Evolutionary conservation across 352 stramenopile species (phyloP).

Genomic region (Phytopythium delawarense): DNA sequence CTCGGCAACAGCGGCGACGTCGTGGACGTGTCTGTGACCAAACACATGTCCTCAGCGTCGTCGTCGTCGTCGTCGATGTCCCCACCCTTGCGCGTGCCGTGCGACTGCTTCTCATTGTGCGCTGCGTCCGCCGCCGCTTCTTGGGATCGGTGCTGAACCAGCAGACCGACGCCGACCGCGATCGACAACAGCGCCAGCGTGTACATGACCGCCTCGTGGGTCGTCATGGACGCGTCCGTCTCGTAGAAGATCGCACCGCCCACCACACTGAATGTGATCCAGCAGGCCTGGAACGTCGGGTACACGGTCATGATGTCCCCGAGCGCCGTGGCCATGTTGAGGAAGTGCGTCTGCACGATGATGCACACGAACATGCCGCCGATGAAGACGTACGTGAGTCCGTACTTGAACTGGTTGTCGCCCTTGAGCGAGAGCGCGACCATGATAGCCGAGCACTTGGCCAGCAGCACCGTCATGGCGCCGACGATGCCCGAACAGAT

Average conservation of each 20-base stretch:
- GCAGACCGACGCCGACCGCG: conserved; percentile 51
- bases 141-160: conserved; percentile 65
- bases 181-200: conserved; percentile 70
- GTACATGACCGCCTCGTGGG: conserved; percentile 64
- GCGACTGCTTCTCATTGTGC: conserved; percentile 9
- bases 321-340: conserved; percentile 80
- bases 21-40: conserved; percentile 65
- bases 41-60: conserved; percentile 48
- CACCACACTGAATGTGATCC: conserved; percentile 87
- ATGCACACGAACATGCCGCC: conserved; percentile 86
- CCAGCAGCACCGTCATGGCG: conserved; percentile 78
- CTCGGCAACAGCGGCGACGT: conserved; percentile 49
- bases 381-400: conserved; percentile 82
- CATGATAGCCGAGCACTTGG: conserved; percentile 86
- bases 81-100: conserved; percentile 15
- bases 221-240: conserved; percentile 49
- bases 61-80: conserved; percentile 16
- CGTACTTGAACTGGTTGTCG: conserved; percentile 85
- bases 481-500: conserved; percentile 85
- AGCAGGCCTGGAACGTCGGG: conserved; percentile 85
- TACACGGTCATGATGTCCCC: conserved; percentile 89
- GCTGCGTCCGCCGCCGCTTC: not conserved
- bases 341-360: conserved; percentile 83
- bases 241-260: conserved; percentile 85
- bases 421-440: conserved; percentile 78